Conservation (phyloP, 169 alveolate species). For the Condylostoma magnum region DNA sequence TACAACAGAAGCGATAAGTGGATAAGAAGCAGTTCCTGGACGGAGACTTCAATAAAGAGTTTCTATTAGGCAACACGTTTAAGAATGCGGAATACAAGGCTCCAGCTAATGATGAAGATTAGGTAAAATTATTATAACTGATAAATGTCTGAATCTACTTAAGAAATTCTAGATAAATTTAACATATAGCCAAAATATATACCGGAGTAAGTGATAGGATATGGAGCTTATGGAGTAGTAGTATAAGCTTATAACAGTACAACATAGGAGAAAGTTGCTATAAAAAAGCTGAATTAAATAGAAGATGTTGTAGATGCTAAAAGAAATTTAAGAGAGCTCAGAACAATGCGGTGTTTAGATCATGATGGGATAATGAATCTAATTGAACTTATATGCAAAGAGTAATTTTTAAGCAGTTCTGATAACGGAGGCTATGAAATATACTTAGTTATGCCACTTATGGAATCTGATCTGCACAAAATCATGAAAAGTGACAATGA, state of each 20-base stretch:
- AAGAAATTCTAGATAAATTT: slow-evolving; percentile 26
- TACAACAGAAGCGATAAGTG: slow-evolving; percentile 4
- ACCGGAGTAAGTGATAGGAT: slow-evolving; percentile 53
- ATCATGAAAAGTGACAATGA: slow-evolving; percentile 65
- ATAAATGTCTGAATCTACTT: slow-evolving; percentile 9
- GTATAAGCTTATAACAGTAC: slow-evolving; percentile 60
- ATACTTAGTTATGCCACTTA: slow-evolving; percentile 64
- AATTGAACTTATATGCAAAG: slow-evolving; percentile 60
- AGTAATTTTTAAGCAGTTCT: slow-evolving; percentile 62
- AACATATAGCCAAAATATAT: slow-evolving; percentile 44
- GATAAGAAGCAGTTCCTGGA: slow-evolving; percentile 9
- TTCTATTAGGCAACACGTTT: slow-evolving; percentile 10
- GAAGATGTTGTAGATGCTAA: slow-evolving; percentile 71
- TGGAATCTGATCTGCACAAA: slow-evolving; percentile 76
- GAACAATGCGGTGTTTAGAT: slow-evolving; percentile 40
- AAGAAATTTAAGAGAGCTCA: slow-evolving; percentile 61
- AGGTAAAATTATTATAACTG: neutral
- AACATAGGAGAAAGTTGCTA: slow-evolving; percentile 65
- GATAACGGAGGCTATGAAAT: slow-evolving; percentile 58
- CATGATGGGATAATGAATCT: slow-evolving; percentile 68
- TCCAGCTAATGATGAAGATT: neutral
- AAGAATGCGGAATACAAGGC: slow-evolving; percentile 23
- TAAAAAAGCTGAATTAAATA: slow-evolving; percentile 63
- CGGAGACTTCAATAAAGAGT: slow-evolving; percentile 1
- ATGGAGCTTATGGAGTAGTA: slow-evolving; percentile 75